These are phyloP conservation scores for Ophiostoma novo-ulmi DNA, from an alignment of 2,329 filamentous ascomycete species.

Conservation along the genomic window DNA sequence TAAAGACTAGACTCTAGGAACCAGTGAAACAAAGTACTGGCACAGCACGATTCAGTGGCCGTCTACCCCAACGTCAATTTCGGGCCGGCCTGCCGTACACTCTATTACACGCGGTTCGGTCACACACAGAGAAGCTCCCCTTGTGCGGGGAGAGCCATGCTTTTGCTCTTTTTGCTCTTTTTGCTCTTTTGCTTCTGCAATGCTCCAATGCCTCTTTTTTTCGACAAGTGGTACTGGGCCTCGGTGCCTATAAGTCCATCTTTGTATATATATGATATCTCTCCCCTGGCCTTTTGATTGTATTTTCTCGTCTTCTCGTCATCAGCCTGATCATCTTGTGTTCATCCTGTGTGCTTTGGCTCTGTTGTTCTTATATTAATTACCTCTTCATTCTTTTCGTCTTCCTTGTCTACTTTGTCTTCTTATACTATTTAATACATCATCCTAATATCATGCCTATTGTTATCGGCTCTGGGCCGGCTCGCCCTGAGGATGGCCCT, in stretches of 20 bases:
- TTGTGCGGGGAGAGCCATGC: background rate
- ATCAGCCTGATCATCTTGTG: background rate
- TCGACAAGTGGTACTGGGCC: too few species aligned
- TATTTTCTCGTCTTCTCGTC: background rate
- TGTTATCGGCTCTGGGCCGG: background rate
- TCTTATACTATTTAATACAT: background rate
- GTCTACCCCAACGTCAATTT: background rate
- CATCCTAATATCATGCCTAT: background rate
- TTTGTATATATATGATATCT: constrained; percentile 7
- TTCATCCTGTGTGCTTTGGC: background rate
- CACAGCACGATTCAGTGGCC: background rate
- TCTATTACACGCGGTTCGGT: background rate
- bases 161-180: background rate
- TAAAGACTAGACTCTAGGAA: background rate
- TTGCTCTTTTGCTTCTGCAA: background rate
- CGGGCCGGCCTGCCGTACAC: background rate
- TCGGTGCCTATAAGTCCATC: background rate
- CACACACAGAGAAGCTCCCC: background rate
- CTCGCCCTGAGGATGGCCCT: constrained; percentile 26
- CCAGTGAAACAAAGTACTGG: background rate
- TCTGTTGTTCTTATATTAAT: background rate
- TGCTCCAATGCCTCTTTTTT: background rate
- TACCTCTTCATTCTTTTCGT: background rate
- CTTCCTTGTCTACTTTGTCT: background rate
- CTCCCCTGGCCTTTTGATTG: background rate